A percentile compares a stretch with the other conserved stretches of the same genome.
Conservation (phyloP, 2,329 filamentous ascomycete genomes). For the Thielaviopsis musarum region DNA sequence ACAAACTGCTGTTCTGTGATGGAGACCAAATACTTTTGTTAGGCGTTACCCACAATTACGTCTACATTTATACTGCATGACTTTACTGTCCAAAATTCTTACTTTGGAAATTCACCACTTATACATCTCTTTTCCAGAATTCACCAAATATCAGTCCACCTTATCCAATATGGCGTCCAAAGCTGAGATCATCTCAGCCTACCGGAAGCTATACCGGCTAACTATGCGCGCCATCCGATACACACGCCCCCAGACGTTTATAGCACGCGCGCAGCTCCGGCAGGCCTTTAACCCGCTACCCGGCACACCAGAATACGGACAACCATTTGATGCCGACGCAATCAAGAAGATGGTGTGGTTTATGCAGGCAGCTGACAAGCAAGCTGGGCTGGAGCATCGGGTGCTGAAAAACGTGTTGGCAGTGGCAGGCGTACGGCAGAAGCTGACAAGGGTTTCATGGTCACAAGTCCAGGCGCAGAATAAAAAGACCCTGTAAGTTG, state of each 20-base stretch:
- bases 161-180: slow-evolving; percentile 11
- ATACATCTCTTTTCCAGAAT: neutral
- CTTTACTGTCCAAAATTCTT: neutral
- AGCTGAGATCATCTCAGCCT: slow-evolving; percentile 41
- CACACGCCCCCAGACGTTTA: slow-evolving; percentile 49
- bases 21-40: no score
- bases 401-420: slow-evolving; percentile 53
- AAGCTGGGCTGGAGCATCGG: slow-evolving; percentile 52
- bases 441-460: slow-evolving; percentile 15
- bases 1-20: no score
- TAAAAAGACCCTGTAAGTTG: neutral
- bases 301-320: slow-evolving; percentile 13
- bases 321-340: slow-evolving; percentile 31
- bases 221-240: slow-evolving; percentile 56
- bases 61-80: neutral
- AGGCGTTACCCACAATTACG: neutral
- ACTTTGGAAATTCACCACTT: neutral
- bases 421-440: slow-evolving; percentile 25
- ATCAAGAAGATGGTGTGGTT: slow-evolving; percentile 55
- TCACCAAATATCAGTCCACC: neutral
- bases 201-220: slow-evolving; percentile 51
- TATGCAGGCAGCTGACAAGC: slow-evolving; percentile 43
- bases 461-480: neutral
- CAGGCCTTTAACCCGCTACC: slow-evolving; percentile 33
- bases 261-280: slow-evolving; percentile 42